Evolutionary conservation across 495 filamentous ascomycete species (phyloP).

Genomic region (Rostrohypoxylon terebratum): DNA sequence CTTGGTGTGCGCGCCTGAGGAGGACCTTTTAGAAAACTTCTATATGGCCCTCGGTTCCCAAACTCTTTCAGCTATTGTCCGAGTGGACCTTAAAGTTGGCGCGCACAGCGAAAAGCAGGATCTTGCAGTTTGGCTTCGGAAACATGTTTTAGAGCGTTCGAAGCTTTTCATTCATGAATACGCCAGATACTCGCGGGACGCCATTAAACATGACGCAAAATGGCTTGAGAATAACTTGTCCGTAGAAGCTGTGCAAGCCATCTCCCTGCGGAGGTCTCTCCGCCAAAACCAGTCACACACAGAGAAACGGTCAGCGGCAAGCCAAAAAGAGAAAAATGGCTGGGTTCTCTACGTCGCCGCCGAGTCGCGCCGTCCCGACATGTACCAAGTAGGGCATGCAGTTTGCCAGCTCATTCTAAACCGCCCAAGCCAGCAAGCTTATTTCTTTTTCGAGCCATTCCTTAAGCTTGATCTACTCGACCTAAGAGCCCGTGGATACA

Average conservation of each 20-base stretch:
- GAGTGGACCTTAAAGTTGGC: conserved; percentile 68
- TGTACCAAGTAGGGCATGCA: conserved; percentile 89
- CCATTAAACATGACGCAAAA: conserved; percentile 81
- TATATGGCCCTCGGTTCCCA: conserved; percentile 75
- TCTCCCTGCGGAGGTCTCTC: conserved; percentile 79
- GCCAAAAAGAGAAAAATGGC: conserved; percentile 43
- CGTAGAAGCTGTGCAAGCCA: conserved; percentile 78
- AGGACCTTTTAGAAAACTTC: conserved; percentile 85
- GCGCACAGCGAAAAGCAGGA: conserved; percentile 60
- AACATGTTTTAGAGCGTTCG: conserved; percentile 83
- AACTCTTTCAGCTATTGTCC: conserved; percentile 68
- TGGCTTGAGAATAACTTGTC: conserved; percentile 91
- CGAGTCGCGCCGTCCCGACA: conserved; percentile 68
- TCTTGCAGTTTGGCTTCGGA: conserved; percentile 69
- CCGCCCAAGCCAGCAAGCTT: conserved; percentile 86
- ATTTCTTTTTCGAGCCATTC: conserved; percentile 87
- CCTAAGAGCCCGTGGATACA: conserved; percentile 86
- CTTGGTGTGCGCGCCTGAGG: conserved; percentile 85
- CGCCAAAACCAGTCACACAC: conserved; percentile 72
- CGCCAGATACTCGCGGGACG: conserved; percentile 67
- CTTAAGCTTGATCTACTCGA: conserved; percentile 79
- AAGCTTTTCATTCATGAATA: conserved; percentile 87
- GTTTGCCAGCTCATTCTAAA: conserved; percentile 81
- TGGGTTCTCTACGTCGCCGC: conserved; percentile 64
- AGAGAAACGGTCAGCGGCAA: conserved; percentile 76